Evolutionary conservation across 1,139 yeast species (phyloP).

Genomic region (Suhomyces taliae): DNA sequence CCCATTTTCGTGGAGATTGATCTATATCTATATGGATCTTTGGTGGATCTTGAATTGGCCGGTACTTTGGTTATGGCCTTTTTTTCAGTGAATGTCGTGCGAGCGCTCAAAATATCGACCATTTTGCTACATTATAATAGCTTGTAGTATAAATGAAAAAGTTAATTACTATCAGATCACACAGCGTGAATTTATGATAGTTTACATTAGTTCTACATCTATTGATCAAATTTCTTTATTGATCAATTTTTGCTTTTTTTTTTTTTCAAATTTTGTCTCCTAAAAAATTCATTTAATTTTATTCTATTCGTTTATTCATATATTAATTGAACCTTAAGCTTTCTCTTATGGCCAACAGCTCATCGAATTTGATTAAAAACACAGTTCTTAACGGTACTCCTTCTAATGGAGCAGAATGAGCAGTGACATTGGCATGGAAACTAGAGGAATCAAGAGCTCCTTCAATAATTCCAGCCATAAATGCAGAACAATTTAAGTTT

Average conservation of each 20-base stretch:
- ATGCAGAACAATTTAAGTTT: conserved; percentile 78
- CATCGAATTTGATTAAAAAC: conserved; percentile 75
- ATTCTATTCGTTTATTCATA: not conserved
- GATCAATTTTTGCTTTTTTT: too few relatives aligned
- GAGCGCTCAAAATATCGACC: not conserved
- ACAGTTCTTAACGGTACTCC: conserved; percentile 73
- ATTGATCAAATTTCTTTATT: too few relatives aligned
- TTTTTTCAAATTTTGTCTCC: too few relatives aligned
- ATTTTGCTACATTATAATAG: too few relatives aligned
- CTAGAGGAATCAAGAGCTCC: conserved; percentile 82
- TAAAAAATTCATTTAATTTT: too few relatives aligned
- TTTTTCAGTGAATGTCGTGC: conserved; percentile 8
- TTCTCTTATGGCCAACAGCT: conserved; percentile 59
- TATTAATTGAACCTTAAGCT: conserved; percentile 19
- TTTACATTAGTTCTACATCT: too few relatives aligned
- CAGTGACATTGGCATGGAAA: conserved; percentile 82
- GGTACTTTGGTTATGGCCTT: not conserved
- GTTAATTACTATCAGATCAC: too few relatives aligned
- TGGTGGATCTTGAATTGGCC: not conserved
- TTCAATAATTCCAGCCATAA: conserved; percentile 87
- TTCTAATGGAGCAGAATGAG: conserved; percentile 77
- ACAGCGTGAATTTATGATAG: too few relatives aligned
- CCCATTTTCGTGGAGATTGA: conserved; percentile 48
- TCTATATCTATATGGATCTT: not conserved
- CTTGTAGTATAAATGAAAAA: too few relatives aligned